A percentile compares a stretch with the other conserved stretches of the same genome.
These are phyloP conservation scores for Heliamphora pulchella DNA, from an alignment of 179 eudicot species.

Conservation along the genomic window DNA sequence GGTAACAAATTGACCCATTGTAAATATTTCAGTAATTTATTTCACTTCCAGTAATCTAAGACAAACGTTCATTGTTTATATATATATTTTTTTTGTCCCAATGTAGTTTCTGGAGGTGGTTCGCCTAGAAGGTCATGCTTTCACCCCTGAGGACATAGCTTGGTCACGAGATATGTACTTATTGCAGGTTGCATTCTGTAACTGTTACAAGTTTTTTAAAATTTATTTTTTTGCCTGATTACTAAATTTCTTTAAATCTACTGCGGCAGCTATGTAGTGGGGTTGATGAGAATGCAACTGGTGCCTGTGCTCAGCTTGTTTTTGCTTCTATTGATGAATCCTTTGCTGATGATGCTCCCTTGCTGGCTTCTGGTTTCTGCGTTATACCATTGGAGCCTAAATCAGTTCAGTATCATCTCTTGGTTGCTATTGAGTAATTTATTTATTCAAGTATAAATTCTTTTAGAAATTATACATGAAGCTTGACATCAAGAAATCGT, in stretches of 20 bases:
- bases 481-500: too few species aligned
- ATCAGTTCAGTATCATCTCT: slow-evolving; percentile 34
- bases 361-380: slow-evolving; percentile 56
- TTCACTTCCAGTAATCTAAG: background rate
- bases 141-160: slow-evolving; percentile 55
- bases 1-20: slow-evolving; percentile 23
- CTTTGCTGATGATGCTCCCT: slow-evolving; percentile 48
- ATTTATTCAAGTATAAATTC: too few species aligned
- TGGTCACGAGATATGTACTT: slow-evolving; percentile 68
- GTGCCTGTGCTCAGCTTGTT: slow-evolving; percentile 44
- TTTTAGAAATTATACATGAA: too few species aligned
- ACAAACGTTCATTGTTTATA: background rate
- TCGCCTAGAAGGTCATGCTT: slow-evolving; percentile 76
- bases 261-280: slow-evolving; percentile 38
- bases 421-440: too few species aligned
- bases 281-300: slow-evolving; percentile 34
- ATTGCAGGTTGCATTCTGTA: slow-evolving; percentile 44
- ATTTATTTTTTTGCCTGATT: background rate
- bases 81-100: background rate
- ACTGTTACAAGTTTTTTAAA: background rate
- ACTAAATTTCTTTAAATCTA: background rate
- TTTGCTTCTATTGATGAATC: slow-evolving; percentile 47
- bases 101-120: slow-evolving; percentile 78
- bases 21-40: background rate
- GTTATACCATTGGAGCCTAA: slow-evolving; percentile 49